Evolutionary conservation across 2,329 filamentous ascomycete species (phyloP), one percentile per base, ranked within the genome.

Genomic region (Apiospora marii): DNA sequence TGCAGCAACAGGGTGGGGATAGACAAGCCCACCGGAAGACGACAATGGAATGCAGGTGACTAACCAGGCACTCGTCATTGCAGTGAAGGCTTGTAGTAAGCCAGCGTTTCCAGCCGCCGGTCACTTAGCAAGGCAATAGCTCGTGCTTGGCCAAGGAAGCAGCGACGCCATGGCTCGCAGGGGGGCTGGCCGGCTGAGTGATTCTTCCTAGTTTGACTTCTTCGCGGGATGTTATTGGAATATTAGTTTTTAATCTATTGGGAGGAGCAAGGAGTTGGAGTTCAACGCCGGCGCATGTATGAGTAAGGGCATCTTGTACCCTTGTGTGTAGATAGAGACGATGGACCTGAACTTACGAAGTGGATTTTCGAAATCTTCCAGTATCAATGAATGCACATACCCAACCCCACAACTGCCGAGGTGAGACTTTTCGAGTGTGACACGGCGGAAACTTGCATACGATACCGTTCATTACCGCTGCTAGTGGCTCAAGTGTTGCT

Each of bases 191-290:
- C 16, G 58, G 58, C 53, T 61, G 34, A 13, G 34, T 22, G 58
- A 41, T 64, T n/a, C 7, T 64, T 41, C 58, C 58, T n/a, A 41
- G 58, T 64, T 64, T 64, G 58, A 64, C 58, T 64, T 64, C 34
- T 64, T 41, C n/a, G 34, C 30, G 34, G 58, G 58, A 41, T 41
- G n/a, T 19, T 58, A n/a, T 64, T 64, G 58, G 58, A n/a, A 64
- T 41, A 64, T 64, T 64, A 64, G 58, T 41, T 41, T 61, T 64
- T 64, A 64, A 64, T 64, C 22, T 64, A 64, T 64, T 64, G 58
- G 58, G 58, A 51, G 58, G 34, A 64, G 58, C 58, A 64, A 14
- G 58, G 58, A 64, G 58, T 64, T 64, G 58, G 58, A 64, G 58
- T 64, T 64, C 34, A 41, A 64, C 30, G 58, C 58, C 34, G 58